Evolutionary conservation across 495 filamentous ascomycete genomes (phyloP).

Genomic region (Daldinia decipiens): DNA sequence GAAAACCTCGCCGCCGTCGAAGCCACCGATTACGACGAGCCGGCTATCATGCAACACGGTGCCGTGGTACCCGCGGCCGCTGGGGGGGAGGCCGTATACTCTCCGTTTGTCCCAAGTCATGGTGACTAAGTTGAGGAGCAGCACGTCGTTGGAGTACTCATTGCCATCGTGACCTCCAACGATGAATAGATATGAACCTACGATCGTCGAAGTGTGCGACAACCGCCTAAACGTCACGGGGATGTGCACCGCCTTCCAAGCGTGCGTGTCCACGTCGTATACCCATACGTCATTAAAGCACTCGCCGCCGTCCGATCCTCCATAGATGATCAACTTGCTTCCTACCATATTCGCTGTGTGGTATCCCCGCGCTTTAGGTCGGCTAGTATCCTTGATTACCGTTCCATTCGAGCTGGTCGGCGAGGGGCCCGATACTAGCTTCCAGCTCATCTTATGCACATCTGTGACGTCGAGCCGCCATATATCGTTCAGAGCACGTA

Average conservation of each 20-base stretch:
- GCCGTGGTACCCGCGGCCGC: slow-evolving; percentile 70
- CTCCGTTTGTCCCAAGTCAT: slow-evolving; percentile 73
- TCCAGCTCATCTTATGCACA: slow-evolving; percentile 69
- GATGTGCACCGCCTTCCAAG: slow-evolving; percentile 64
- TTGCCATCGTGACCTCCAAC: slow-evolving; percentile 73
- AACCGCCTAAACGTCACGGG: slow-evolving; percentile 66
- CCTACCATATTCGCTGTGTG: slow-evolving; percentile 77
- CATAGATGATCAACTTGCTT: slow-evolving; percentile 72
- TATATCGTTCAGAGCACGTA: slow-evolving; percentile 72
- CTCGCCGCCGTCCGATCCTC: slow-evolving; percentile 71
- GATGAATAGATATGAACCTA: slow-evolving; percentile 73
- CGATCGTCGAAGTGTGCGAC: slow-evolving; percentile 71
- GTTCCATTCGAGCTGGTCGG: slow-evolving; percentile 24
- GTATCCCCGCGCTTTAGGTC: slow-evolving; percentile 70
- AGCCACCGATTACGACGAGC: slow-evolving; percentile 69
- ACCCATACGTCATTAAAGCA: slow-evolving; percentile 77
- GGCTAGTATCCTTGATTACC: slow-evolving; percentile 43
- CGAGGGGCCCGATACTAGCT: slow-evolving; percentile 62
- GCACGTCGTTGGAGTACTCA: slow-evolving; percentile 72
- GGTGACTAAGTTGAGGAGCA: slow-evolving; percentile 72
- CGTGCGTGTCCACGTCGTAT: slow-evolving; percentile 67
- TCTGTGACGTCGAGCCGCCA: slow-evolving; percentile 74
- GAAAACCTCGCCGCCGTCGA: slow-evolving; percentile 71
- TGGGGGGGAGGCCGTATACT: slow-evolving; percentile 70
- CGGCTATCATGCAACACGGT: slow-evolving; percentile 69